Conservation (phyloP, 805 yeast genomes). For the Wickerhamiella nectarea region DNA sequence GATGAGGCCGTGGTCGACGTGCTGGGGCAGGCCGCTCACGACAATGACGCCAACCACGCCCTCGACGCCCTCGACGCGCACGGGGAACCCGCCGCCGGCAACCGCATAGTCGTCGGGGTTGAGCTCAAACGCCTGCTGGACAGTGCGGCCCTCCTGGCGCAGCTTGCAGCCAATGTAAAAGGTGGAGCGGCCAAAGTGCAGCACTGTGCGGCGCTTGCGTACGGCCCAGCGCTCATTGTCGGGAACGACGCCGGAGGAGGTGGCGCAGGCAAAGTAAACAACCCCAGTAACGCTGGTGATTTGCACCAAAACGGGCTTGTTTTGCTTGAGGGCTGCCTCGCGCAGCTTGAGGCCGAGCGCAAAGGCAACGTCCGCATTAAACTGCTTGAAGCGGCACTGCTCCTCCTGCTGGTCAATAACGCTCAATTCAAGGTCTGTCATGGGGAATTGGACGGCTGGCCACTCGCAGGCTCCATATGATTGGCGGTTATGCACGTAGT, state of each 20-base stretch:
- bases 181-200: slow-evolving; percentile 21
- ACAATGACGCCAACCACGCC: slow-evolving; percentile 23
- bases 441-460: not conserved
- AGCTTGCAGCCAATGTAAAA: slow-evolving; percentile 22
- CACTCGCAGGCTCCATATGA: too few relatives aligned
- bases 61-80: slow-evolving; percentile 23
- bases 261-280: slow-evolving; percentile 21
- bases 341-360: slow-evolving; percentile 62
- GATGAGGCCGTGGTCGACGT: slow-evolving; percentile 21
- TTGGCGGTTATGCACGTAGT: too few relatives aligned
- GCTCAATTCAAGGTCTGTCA: not conserved
- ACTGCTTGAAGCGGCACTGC: slow-evolving; percentile 19
- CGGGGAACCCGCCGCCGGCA: slow-evolving; percentile 26
- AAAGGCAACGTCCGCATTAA: slow-evolving; percentile 50
- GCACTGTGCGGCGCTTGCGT: slow-evolving; percentile 21
- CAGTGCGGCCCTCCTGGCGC: slow-evolving; percentile 16
- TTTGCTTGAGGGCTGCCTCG: slow-evolving; percentile 8
- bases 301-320: slow-evolving; percentile 19
- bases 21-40: slow-evolving; percentile 23
- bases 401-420: slow-evolving; percentile 20
- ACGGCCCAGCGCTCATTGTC: slow-evolving; percentile 24
- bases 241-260: slow-evolving; percentile 22
- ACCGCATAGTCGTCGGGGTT: slow-evolving; percentile 18
- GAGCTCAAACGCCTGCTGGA: slow-evolving; percentile 16
- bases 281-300: slow-evolving; percentile 19